These are phyloP conservation scores for Gloeopeniophorella convolvens DNA, from an alignment of 768 basidiomycete species.

Conservation along the genomic window DNA sequence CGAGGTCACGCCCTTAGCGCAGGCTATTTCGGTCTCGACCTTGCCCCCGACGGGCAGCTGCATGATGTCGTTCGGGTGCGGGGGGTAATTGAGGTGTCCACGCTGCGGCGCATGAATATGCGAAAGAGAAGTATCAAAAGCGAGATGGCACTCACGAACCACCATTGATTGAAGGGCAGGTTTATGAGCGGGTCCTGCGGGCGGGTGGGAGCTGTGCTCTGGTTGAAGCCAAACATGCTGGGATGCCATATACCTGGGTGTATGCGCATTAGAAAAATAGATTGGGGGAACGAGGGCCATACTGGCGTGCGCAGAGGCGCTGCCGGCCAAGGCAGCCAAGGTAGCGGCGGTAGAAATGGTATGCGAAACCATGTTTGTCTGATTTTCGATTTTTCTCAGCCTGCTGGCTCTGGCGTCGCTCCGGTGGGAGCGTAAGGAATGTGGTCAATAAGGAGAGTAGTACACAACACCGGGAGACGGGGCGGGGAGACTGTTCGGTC, in stretches of 20 bases:
- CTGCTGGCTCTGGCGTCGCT: too few relatives aligned
- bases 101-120: constrained; percentile 21
- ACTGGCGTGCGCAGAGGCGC: constrained; percentile 5
- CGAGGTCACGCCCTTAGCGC: constrained; percentile 30
- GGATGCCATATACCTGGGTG: constrained; percentile 28
- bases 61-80: constrained; percentile 27
- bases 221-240: constrained; percentile 37
- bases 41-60: constrained; percentile 29
- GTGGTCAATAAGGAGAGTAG: background rate
- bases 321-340: background rate
- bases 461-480: background rate
- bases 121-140: background rate
- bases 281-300: background rate
- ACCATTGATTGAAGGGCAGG: constrained; percentile 30
- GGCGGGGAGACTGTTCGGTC: background rate
- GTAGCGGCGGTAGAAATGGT: background rate
- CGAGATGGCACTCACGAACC: constrained; percentile 28
- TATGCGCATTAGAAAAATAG: background rate
- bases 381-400: background rate
- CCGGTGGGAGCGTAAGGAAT: background rate
- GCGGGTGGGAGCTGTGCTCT: constrained; percentile 31
- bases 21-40: constrained; percentile 24
- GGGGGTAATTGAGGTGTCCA: constrained; percentile 28
- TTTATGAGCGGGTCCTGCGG: constrained; percentile 32
- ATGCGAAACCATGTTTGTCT: constrained; percentile 1